A percentile compares a stretch with the other conserved stretches of the same genome.
These are phyloP conservation scores for Phaffomyces opuntiae DNA, from an alignment of 805 yeast species.

Conservation along the genomic window DNA sequence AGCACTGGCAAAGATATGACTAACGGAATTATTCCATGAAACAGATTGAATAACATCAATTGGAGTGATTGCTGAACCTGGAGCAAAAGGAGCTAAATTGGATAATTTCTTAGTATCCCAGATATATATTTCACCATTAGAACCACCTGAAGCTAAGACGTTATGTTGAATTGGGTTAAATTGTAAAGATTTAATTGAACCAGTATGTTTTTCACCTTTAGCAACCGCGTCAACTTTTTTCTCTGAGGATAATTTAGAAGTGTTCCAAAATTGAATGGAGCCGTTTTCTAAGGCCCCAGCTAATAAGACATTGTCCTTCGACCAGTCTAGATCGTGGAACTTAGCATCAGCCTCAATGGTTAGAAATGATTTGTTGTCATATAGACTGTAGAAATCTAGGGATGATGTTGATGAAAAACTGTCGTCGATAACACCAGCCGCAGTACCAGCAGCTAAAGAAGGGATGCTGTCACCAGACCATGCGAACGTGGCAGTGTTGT, in stretches of 20 bases:
- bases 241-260: conserved; percentile 37
- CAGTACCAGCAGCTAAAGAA: conserved; percentile 79
- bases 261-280: conserved; percentile 70
- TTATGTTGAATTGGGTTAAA: conserved; percentile 72
- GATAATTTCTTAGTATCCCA: conserved; percentile 76
- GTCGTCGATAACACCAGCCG: conserved; percentile 93
- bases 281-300: conserved; percentile 93
- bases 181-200: conserved; percentile 63
- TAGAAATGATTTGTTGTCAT: conserved; percentile 32
- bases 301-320: conserved; percentile 51
- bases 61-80: conserved; percentile 77
- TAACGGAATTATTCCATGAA: conserved; percentile 81
- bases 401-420: conserved; percentile 72
- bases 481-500: conserved; percentile 89
- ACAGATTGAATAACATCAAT: conserved; percentile 64
- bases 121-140: conserved; percentile 79
- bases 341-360: conserved; percentile 46
- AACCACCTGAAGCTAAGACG: conserved; percentile 79
- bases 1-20: conserved; percentile 87
- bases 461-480: conserved; percentile 83
- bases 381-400: conserved; percentile 73
- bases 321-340: conserved; percentile 84
- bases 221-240: conserved; percentile 44
- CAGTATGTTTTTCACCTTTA: conserved; percentile 52
- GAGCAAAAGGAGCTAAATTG: conserved; percentile 43